Evolutionary conservation across 1,284 basidiomycete species (phyloP), one percentile per base, ranked within the genome.

Genomic region (Ceratobasidium sp.): DNA sequence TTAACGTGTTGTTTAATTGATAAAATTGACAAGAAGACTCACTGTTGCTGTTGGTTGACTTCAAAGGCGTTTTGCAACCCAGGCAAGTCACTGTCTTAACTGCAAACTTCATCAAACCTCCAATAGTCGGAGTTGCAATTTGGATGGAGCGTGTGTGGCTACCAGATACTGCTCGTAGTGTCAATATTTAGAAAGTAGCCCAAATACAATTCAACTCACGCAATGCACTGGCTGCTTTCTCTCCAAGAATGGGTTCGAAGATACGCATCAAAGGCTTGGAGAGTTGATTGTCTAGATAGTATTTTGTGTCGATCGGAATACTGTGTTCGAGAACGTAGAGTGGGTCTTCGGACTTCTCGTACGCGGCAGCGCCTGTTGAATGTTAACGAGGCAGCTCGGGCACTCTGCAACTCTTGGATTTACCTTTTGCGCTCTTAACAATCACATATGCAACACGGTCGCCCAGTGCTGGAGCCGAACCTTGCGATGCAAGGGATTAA

Each of bases 361-460:
- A 98, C 18, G 96, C 96, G n/a, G 95, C 94, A 30, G 96, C 96
- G 77, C 94, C 93, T 93, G 74, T 10, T 28, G 9, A 34, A 30
- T 36, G 60, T 50, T 36, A 58, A 41, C 12, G 23, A 58, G n/a
- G n/a, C 45, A 10, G 55, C 34, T 39, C 41, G 70, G 48, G 32
- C 30, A 39, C 26, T 41, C 26, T 5, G 46, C 14, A 18, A 64
- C 10, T 34, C 39, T 14, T 4, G 3, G 23, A 74, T 79, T 43
- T 73, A 92, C 92, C 94, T 84, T 97, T 97, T 74, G 92, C 91
- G 10, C 94, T 94, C 80, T 98, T 98, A 79, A 97, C 88, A 78
- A 98, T 97, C 41, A 98, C 96, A 83, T 98, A 98, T 1, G 96
- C 96, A 0, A 98, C 96, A 80, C 96, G 95, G 80, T 98, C 96